These are phyloP conservation scores for Dryas integrifolia DNA, from an alignment of 331 rosid genomes.

Conservation along the genomic window DNA sequence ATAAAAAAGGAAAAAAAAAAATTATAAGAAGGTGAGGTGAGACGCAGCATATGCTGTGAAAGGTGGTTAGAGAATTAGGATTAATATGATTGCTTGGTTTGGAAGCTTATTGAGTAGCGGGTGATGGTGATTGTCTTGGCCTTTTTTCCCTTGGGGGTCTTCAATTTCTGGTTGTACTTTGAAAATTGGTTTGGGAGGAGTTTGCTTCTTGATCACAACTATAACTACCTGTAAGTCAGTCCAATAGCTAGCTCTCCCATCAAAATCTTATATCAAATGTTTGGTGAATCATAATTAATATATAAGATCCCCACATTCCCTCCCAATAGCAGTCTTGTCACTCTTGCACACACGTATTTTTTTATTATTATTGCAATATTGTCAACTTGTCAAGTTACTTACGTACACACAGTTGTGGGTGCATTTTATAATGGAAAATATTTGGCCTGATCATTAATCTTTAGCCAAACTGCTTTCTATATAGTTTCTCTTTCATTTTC, in stretches of 20 bases:
- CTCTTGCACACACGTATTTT: neutral
- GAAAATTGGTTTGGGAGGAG: conserved; percentile 12
- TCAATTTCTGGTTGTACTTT: conserved; percentile 24
- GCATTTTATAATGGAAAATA: too few species aligned
- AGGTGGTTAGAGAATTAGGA: conserved; percentile 30
- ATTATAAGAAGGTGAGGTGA: neutral
- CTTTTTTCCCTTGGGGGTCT: conserved; percentile 19
- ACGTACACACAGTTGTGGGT: too few species aligned
- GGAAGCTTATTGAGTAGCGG: conserved; percentile 39
- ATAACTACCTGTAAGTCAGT: conserved; percentile 48
- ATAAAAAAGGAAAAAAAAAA: too few species aligned
- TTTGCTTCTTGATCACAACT: conserved; percentile 79
- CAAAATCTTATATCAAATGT: conserved; percentile 65
- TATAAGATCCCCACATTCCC: conserved; percentile 21
- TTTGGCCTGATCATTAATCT: conserved; percentile 23
- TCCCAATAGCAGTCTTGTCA: conserved; percentile 12
- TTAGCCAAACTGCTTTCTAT: conserved; percentile 8
- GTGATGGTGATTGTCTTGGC: conserved; percentile 21
- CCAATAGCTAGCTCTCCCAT: conserved; percentile 51
- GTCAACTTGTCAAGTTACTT: conserved; percentile 34
- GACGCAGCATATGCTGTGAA: neutral
- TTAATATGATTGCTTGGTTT: conserved; percentile 63
- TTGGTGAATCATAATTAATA: conserved; percentile 37
- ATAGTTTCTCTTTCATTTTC: conserved; percentile 51
- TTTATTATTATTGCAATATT: conserved; percentile 32